These are phyloP conservation scores for Venturia pyrina DNA, from an alignment of 2,329 filamentous ascomycete species.

Conservation along the genomic window DNA sequence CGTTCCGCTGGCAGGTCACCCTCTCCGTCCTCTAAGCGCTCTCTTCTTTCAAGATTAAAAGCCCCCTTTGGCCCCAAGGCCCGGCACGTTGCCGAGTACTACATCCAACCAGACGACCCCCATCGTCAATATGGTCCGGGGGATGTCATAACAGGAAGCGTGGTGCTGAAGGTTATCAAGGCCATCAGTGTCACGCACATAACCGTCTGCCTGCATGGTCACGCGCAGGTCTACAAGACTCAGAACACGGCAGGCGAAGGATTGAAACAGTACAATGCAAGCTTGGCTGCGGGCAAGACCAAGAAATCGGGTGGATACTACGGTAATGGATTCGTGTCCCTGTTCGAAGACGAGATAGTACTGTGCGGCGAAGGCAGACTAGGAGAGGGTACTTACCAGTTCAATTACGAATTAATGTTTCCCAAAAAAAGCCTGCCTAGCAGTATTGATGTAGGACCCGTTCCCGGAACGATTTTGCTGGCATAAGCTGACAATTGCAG, in stretches of 20 bases:
- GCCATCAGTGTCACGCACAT: conserved; percentile 70
- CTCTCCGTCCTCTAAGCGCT: conserved; percentile 9
- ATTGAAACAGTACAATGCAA: conserved; percentile 37
- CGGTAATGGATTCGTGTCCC: conserved; percentile 66
- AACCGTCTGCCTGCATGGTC: conserved; percentile 67
- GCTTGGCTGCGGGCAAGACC: conserved; percentile 38
- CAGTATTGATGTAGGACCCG: conserved; percentile 74
- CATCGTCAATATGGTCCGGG: conserved; percentile 68
- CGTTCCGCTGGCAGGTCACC: conserved; percentile 10
- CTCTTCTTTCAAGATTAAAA: conserved; percentile 12
- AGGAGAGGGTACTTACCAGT: conserved; percentile 66
- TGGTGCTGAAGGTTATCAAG: conserved; percentile 63
- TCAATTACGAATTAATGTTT: conserved; percentile 65
- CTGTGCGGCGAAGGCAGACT: conserved; percentile 69
- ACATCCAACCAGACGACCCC: conserved; percentile 66
- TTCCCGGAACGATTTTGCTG: neutral
- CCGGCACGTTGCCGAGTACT: conserved; percentile 67
- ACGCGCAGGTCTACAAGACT: conserved; percentile 68
- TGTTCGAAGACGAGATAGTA: conserved; percentile 75
- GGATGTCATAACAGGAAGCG: conserved; percentile 62
- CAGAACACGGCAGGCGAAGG: conserved; percentile 50
- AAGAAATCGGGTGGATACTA: conserved; percentile 48
- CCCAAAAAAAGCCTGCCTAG: conserved; percentile 65
- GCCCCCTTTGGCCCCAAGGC: conserved; percentile 27
- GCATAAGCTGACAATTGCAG: conserved; percentile 38